Evolutionary conservation across 106 monocot genomes (phyloP).

Genomic region (Platanthera guangdongensis): DNA sequence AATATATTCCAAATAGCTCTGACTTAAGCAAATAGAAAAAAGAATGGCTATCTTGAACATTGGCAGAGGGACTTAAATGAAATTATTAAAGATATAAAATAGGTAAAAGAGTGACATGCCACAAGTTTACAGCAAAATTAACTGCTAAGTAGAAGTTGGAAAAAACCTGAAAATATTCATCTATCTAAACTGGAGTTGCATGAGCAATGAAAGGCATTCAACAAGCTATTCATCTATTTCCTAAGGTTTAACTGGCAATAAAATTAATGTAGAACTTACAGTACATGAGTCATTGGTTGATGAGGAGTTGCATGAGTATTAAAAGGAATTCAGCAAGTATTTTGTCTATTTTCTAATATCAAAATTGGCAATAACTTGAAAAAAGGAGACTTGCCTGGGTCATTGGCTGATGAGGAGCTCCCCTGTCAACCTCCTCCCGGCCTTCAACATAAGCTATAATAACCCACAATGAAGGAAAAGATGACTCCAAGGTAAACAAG

Average conservation of each 20-base stretch:
- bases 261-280: too few species aligned
- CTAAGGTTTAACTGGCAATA: too few species aligned
- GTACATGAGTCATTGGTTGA: too few species aligned
- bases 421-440: constrained; percentile 75
- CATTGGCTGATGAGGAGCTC: constrained; percentile 44
- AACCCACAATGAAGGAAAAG: background rate
- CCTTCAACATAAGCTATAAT: constrained; percentile 82
- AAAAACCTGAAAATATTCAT: background rate
- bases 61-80: background rate
- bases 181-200: too few species aligned
- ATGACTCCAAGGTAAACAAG: background rate
- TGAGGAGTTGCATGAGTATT: background rate
- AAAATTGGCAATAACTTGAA: background rate
- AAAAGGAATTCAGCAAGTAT: background rate
- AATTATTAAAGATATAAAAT: constrained; percentile 1
- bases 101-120: background rate
- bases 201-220: too few species aligned
- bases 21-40: background rate
- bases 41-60: background rate
- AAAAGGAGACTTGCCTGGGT: constrained; percentile 50
- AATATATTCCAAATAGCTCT: background rate
- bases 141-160: background rate
- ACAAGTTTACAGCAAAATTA: background rate
- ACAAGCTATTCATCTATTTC: too few species aligned
- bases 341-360: background rate